phyloP scores from a whole-genome alignment of 257 asterid genomes.

The Solanum dulcamara region DNA sequence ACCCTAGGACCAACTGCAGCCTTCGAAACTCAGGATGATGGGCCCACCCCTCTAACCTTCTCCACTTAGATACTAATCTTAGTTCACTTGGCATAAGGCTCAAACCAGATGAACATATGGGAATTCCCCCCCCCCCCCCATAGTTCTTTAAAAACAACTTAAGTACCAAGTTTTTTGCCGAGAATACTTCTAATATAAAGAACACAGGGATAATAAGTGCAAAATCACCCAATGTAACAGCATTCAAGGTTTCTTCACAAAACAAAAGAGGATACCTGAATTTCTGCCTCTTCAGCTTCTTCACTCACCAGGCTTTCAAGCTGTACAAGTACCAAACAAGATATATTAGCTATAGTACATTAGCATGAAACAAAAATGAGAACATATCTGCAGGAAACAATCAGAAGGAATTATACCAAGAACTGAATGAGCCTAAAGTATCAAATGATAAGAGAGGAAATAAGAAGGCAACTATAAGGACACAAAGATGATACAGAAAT shows the following conservation, averaged over 20 bases:
- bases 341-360: not conserved
- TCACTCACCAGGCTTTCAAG: constrained; percentile 56
- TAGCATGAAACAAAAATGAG: not conserved
- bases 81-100: not conserved
- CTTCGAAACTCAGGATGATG: not conserved
- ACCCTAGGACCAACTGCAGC: not conserved
- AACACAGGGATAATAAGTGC: not conserved
- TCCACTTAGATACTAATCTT: not conserved
- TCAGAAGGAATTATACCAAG: not conserved
- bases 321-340: constrained; percentile 31
- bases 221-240: not conserved
- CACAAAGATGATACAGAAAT: too few species aligned
- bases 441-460: too few species aligned
- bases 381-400: not conserved
- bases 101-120: not conserved
- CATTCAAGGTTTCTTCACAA: not conserved
- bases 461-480: too few species aligned
- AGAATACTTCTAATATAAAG: not conserved
- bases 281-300: constrained; percentile 61
- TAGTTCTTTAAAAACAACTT: not conserved
- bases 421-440: too few species aligned
- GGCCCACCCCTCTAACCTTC: not conserved
- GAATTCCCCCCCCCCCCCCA: not conserved
- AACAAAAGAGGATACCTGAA: constrained; percentile 43
- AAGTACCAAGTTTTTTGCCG: not conserved